These are phyloP conservation scores for Chlorophyllum brunneum DNA, from an alignment of 768 basidiomycete genomes.

Conservation along the genomic window DNA sequence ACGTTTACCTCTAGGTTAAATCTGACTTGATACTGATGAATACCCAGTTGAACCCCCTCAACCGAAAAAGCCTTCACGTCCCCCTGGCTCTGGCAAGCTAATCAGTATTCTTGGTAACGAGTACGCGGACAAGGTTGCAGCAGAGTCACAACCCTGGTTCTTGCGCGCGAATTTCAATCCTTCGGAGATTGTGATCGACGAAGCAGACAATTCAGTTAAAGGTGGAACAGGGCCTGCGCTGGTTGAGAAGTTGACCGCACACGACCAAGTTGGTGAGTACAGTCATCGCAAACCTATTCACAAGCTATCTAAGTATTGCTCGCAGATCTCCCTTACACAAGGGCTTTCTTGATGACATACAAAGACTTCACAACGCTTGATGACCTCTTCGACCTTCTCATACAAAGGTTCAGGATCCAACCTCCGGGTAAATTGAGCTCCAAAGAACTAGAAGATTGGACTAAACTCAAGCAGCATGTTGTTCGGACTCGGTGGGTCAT, in stretches of 20 bases:
- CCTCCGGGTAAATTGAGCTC: conserved; percentile 64
- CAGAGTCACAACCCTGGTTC: conserved; percentile 71
- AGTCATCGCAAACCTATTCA: too few relatives aligned
- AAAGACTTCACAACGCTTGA: conserved; percentile 87
- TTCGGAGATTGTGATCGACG: conserved; percentile 72
- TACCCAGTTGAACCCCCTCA: background rate
- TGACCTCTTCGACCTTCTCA: conserved; percentile 78
- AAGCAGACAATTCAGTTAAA: conserved; percentile 77
- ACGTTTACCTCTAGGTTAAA: conserved; percentile 16
- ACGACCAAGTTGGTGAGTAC: conserved; percentile 76
- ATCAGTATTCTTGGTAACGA: conserved; percentile 49
- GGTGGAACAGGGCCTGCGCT: conserved; percentile 86
- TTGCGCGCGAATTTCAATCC: conserved; percentile 76
- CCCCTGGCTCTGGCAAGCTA: conserved; percentile 59
- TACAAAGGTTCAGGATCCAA: conserved; percentile 73
- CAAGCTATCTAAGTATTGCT: background rate
- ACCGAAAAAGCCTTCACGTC: conserved; percentile 19
- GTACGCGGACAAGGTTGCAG: conserved; percentile 39
- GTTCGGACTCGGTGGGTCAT: conserved; percentile 76
- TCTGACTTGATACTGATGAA: background rate
- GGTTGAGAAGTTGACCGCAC: conserved; percentile 86
- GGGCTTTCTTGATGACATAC: conserved; percentile 94
- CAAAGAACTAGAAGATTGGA: conserved; percentile 75
- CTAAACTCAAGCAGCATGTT: conserved; percentile 77
- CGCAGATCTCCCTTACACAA: conserved; percentile 73